Percentiles rank a stretch among this genome's conserved stretches.
These are phyloP conservation scores for Scutellaria barbata DNA, from an alignment of 257 asterid species.

Conservation along the genomic window DNA sequence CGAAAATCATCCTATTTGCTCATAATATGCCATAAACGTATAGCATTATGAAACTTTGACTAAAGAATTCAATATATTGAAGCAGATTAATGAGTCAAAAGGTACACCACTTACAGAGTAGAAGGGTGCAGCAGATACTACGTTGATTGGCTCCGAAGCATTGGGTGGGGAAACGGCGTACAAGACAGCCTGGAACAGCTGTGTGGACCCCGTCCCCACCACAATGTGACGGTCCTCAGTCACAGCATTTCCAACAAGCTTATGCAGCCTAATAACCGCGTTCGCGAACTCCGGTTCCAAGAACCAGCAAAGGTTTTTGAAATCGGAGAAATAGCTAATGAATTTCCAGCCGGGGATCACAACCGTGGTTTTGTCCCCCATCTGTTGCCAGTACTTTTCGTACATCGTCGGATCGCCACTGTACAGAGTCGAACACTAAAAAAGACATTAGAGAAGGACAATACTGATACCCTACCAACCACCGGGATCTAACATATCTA, in stretches of 20 bases:
- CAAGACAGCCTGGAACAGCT: slow-evolving; percentile 83
- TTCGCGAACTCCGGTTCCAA: slow-evolving; percentile 71
- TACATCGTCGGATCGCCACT: slow-evolving; percentile 99
- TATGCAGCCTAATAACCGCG: slow-evolving; percentile 70
- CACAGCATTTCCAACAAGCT: slow-evolving; percentile 75
- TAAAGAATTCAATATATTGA: neutral
- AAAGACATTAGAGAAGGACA: too few species aligned
- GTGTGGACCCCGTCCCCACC: slow-evolving; percentile 94
- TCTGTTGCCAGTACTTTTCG: slow-evolving; percentile 72
- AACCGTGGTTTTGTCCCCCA: slow-evolving; percentile 70
- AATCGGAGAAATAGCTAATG: slow-evolving; percentile 85
- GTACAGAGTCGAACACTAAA: slow-evolving; percentile 19
- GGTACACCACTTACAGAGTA: slow-evolving; percentile 65
- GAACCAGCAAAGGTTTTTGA: slow-evolving; percentile 78
- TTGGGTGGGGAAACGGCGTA: slow-evolving; percentile 73
- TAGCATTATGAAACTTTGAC: neutral
- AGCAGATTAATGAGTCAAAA: neutral
- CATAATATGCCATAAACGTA: slow-evolving; percentile 6
- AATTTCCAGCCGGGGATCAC: slow-evolving; percentile 89
- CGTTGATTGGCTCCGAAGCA: slow-evolving; percentile 66
- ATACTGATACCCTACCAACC: too few species aligned
- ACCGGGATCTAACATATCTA: too few species aligned
- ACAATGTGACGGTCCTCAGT: slow-evolving; percentile 77
- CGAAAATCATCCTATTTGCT: neutral
- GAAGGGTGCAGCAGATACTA: slow-evolving; percentile 91